phyloP scores from a whole-genome alignment of 495 filamentous ascomycete species.

The Aspergillus campestris region DNA sequence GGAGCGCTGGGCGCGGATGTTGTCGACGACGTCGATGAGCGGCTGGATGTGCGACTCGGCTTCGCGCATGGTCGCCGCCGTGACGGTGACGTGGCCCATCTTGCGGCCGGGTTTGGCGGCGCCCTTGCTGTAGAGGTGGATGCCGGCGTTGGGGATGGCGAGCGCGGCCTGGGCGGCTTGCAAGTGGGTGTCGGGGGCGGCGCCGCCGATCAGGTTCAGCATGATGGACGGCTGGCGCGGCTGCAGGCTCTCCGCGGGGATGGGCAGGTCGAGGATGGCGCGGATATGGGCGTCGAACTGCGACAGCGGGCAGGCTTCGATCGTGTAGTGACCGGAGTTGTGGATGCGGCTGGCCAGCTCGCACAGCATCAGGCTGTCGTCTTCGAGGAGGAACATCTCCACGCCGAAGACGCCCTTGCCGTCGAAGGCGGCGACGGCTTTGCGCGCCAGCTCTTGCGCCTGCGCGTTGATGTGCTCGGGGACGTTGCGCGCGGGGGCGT shows the following conservation, averaged over 20 bases:
- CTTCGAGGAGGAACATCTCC: conserved; percentile 87
- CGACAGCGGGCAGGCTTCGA: conserved; percentile 83
- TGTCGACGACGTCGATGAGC: conserved; percentile 54
- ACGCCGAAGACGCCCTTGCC: conserved; percentile 94
- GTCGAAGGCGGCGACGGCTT: conserved; percentile 69
- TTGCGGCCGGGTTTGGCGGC: conserved; percentile 78
- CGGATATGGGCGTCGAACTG: conserved; percentile 89
- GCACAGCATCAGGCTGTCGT: conserved; percentile 70
- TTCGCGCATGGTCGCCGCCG: conserved; percentile 57
- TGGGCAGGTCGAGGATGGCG: conserved; percentile 72
- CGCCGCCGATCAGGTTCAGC: conserved; percentile 91
- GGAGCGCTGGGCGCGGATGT: conserved; percentile 54
- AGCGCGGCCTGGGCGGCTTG: conserved; percentile 55
- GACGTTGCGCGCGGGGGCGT: conserved; percentile 73
- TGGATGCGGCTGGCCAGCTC: conserved; percentile 94
- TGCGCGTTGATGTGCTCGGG: conserved; percentile 47
- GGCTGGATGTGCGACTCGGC: conserved; percentile 63
- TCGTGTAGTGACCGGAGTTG: conserved; percentile 96
- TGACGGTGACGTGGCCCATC: conserved; percentile 87
- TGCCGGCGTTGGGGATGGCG: conserved; percentile 48
- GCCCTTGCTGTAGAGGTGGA: conserved; percentile 91
- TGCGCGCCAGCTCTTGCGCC: conserved; percentile 70
- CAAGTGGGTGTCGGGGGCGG: conserved; percentile 58
- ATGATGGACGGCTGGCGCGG: conserved; percentile 71
- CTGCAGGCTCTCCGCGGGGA: conserved; percentile 50